Evolutionary conservation across 306 rosid genomes (phyloP), one percentile per base, ranked within the genome.

Genomic region (Pueraria montana): DNA sequence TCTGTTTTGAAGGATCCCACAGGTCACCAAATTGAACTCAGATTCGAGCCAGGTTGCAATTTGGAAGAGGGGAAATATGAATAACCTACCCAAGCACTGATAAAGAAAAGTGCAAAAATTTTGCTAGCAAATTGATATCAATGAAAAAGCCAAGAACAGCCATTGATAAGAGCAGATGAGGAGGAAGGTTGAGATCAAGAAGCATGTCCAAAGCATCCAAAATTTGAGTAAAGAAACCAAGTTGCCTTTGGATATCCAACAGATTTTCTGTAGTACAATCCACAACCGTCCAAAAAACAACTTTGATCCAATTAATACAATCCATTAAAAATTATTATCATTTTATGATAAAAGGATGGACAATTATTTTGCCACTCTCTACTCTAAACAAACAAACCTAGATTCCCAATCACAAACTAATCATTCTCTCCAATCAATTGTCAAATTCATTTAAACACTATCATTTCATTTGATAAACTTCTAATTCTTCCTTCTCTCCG

Each of bases 121-220:
- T 86, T 3, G 91, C 94, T 0, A 89, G 96, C 71, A 90, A 89
- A 82, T 88, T 90, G 32, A 93, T 91, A 53, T 90, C 87, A 65
- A 93, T 13, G 84, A 86, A 88, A 80, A 91, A 88, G 88, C 77
- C 89, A 78, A 85, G 87, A 76, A 87, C 93, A 2, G 71, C 86
- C 20, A 76, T 85, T 48, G 95, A 90, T 72, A 69, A 8, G 91
- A 91, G 2, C 92, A 89, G 17, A 91, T 82, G 14, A 83, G 86
- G 65, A 59, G 92, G 49, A 91, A 91, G 77, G 93, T 90, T 61
- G 92, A 91, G 87, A 89, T 93, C 80, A 89, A 88, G 89, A 88
- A 67, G 78, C 89, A 88, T 72, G 87, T 82, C 88, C 89, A 0
- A 18, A 70, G 61, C 93, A 88, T 58, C 89, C 62, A 13, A 94